Evolutionary conservation across 495 filamentous ascomycete species (phyloP).

Genomic region (Penicillium bovifimosum): DNA sequence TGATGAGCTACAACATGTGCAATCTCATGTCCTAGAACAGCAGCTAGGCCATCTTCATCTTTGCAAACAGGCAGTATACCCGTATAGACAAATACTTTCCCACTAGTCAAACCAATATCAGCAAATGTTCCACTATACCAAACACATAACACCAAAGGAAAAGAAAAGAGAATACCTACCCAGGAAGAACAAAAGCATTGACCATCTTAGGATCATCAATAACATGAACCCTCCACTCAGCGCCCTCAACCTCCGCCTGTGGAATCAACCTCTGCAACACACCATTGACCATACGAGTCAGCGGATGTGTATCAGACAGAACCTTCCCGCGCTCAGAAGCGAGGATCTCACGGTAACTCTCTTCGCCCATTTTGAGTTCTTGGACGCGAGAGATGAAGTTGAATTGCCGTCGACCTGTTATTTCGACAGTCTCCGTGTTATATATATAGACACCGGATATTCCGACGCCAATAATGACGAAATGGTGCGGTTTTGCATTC

Average conservation of each 20-base stretch:
- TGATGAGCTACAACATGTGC: constrained; percentile 87
- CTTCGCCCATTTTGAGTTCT: constrained; percentile 49
- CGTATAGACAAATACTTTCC: constrained; percentile 89
- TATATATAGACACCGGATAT: constrained; percentile 56
- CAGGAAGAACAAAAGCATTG: constrained; percentile 91
- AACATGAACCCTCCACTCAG: constrained; percentile 79
- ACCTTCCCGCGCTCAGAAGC: constrained; percentile 42
- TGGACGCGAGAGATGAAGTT: constrained; percentile 59
- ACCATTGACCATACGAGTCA: constrained; percentile 51
- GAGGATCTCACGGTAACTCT: constrained; percentile 49
- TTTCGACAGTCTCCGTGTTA: constrained; percentile 74
- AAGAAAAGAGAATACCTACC: constrained; percentile 31
- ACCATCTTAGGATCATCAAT: constrained; percentile 58
- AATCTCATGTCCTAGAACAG: constrained; percentile 88
- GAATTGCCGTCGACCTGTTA: constrained; percentile 75
- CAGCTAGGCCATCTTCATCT: constrained; percentile 71
- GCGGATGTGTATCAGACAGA: constrained; percentile 47
- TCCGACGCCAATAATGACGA: constrained; percentile 28
- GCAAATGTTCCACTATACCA: background rate
- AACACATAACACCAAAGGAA: background rate
- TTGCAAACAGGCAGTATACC: constrained; percentile 70
- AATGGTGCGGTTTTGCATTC: constrained; percentile 29
- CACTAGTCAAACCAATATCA: constrained; percentile 35
- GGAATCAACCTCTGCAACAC: constrained; percentile 72
- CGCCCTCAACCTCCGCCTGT: constrained; percentile 53